These are phyloP conservation scores for Rhizophagus sp. DNA, from an alignment of 192 early-diverging fungal genomes.

Conservation along the genomic window DNA sequence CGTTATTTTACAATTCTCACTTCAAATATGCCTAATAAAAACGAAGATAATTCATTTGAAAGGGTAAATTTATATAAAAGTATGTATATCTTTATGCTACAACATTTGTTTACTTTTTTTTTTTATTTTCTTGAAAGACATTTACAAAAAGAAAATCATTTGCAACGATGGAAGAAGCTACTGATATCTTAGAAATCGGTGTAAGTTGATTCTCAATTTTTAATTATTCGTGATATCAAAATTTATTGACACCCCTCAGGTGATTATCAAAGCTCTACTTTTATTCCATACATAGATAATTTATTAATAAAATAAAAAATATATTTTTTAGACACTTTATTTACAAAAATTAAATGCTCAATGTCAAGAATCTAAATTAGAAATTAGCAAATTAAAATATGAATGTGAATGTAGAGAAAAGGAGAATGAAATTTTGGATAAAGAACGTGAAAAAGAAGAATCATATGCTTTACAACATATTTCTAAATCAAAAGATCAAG, in stretches of 20 bases:
- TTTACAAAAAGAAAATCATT: neutral
- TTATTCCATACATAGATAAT: too few relatives aligned
- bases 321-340: neutral
- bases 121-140: neutral
- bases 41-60: neutral
- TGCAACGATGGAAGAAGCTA: neutral
- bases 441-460: conserved; percentile 16
- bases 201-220: neutral
- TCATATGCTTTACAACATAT: neutral
- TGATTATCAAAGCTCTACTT: too few relatives aligned
- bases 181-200: neutral
- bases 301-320: neutral
- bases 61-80: neutral
- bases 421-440: neutral
- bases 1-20: neutral
- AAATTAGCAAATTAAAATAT: neutral
- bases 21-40: neutral
- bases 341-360: neutral
- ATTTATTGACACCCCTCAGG: neutral
- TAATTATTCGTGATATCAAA: neutral
- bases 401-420: conserved; percentile 11
- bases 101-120: neutral
- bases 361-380: neutral
- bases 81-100: neutral
- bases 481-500: neutral